phyloP scores from a whole-genome alignment of 768 basidiomycete species.

The Galerina marginata region DNA sequence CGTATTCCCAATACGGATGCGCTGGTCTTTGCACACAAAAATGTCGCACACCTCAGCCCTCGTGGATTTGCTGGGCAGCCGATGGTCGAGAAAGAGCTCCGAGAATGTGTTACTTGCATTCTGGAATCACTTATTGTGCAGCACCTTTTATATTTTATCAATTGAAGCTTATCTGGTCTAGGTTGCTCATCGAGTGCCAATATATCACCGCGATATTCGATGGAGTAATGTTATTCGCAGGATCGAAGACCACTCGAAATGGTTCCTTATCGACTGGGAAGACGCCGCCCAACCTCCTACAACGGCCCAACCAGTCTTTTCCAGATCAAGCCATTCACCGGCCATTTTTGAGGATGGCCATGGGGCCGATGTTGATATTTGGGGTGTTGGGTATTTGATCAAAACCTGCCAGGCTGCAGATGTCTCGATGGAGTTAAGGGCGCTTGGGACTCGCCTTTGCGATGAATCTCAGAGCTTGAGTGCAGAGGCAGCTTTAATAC shows the following conservation, averaged over 20 bases:
- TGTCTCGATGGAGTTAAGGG: slow-evolving; percentile 4
- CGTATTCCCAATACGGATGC: not conserved
- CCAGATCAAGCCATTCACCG: slow-evolving; percentile 25
- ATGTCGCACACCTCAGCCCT: slow-evolving; percentile 13
- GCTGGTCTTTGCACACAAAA: not conserved
- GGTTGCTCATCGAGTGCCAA: slow-evolving; percentile 18
- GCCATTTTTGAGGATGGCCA: slow-evolving; percentile 30
- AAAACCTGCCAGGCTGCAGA: not conserved
- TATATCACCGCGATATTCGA: slow-evolving; percentile 30
- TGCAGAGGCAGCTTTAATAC: not conserved
- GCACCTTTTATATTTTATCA: not conserved
- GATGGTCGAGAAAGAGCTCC: slow-evolving; percentile 10
- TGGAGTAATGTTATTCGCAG: slow-evolving; percentile 30
- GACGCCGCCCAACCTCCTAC: slow-evolving; percentile 30
- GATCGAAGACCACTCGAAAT: slow-evolving; percentile 23
- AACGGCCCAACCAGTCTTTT: slow-evolving; percentile 15
- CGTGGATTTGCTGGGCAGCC: slow-evolving; percentile 18
- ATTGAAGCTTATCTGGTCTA: slow-evolving; percentile 11
- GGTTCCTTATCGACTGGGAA: slow-evolving; percentile 38
- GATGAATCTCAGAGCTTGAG: slow-evolving; percentile 7
- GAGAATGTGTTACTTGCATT: slow-evolving; percentile 20
- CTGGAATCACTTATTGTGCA: slow-evolving; percentile 23
- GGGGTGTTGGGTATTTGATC: slow-evolving; percentile 33
- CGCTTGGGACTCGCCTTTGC: not conserved
- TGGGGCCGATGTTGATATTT: slow-evolving; percentile 36